Evolutionary conservation across 768 basidiomycete genomes (phyloP), one percentile per base, ranked within the genome.

Genomic region (Cystobasidium ongulense): DNA sequence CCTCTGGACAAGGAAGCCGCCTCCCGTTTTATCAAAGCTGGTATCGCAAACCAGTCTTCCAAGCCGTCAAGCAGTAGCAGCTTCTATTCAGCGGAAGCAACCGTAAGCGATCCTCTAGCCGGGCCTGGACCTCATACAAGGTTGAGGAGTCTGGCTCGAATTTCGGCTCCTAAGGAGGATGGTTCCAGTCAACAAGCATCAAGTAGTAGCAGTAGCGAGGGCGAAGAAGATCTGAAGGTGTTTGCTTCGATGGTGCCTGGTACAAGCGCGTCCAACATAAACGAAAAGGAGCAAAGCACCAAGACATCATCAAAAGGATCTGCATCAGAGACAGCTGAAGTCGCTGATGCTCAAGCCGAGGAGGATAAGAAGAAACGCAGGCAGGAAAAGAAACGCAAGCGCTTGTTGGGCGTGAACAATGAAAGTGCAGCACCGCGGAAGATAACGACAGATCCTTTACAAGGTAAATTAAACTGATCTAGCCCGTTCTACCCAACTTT

Each of bases 1-100:
- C 25, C 35, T 1, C 18, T 75, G n/a, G 74, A 75, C 36, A 75
- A 75, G 36, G 74, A 72, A 31, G 74, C 59, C n/a, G 74, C 74
- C 17, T 43, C 54, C 10, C 52, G 74, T 8, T 75, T 75, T 59
- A 72, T 75, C 74, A 75, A 72, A 29, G 52, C 46, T 21, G 74
- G 52, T 27, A 75, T 72, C 11, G 33, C 50, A n/a, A 71, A 71
- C 27, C 50, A 71, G 54, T 29, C 68, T 21, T 29, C 18, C 7
- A 43, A 29, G 43, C 68, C 68, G 15, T 7, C 31, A 7, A 23
- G 25, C 21, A 59, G 18, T 2, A 71, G 68, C 54, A 35, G 7
- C 11, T 71, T 71, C 53, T 71, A 71, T 35, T 29, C 52, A 21
- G 50, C 68, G 7, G 33, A 23, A 54, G 54, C 68, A 23, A 59